Conservation (phyloP, 306 rosid genomes). For the Ceratonia siliqua region DNA sequence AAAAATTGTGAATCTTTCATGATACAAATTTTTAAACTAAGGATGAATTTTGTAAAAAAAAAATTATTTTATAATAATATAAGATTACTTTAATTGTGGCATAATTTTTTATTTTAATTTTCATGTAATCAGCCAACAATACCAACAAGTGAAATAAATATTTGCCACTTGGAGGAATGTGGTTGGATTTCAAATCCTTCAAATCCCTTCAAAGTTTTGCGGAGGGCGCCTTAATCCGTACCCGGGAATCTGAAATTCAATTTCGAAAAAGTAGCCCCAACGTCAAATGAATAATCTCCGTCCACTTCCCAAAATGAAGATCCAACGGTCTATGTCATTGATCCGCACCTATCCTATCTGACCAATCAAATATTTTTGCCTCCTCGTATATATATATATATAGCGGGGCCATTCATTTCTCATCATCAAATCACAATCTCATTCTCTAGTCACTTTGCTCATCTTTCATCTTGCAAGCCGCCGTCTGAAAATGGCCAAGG, state of each 20-base stretch:
- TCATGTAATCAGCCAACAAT: not conserved
- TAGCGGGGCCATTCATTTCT: not conserved
- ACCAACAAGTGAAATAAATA: not conserved
- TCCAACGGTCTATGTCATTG: constrained; percentile 30
- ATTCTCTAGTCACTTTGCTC: not conserved
- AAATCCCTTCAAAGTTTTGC: not conserved
- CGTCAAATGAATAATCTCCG: constrained; percentile 14
- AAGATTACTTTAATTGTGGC: no score
- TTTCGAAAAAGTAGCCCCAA: not conserved
- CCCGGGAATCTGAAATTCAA: constrained; percentile 22
- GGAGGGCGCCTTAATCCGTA: not conserved
- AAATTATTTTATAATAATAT: no score
- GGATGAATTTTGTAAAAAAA: no score
- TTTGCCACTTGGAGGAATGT: no score
- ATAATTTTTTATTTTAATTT: no score
- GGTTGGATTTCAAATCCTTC: no score
- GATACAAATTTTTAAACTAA: no score
- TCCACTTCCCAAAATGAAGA: not conserved
- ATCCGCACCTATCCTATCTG: constrained; percentile 16
- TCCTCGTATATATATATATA: constrained; percentile 7
- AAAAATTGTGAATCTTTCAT: no score
- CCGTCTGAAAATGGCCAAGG: constrained; percentile 37
- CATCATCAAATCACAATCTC: not conserved
- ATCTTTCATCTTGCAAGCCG: not conserved
- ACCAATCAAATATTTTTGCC: constrained; percentile 31